Percentiles rank a stretch among this genome's conserved stretches.
Evolutionary conservation across 2,329 filamentous ascomycete species (phyloP).

Genomic region (Paraphoma sp.): DNA sequence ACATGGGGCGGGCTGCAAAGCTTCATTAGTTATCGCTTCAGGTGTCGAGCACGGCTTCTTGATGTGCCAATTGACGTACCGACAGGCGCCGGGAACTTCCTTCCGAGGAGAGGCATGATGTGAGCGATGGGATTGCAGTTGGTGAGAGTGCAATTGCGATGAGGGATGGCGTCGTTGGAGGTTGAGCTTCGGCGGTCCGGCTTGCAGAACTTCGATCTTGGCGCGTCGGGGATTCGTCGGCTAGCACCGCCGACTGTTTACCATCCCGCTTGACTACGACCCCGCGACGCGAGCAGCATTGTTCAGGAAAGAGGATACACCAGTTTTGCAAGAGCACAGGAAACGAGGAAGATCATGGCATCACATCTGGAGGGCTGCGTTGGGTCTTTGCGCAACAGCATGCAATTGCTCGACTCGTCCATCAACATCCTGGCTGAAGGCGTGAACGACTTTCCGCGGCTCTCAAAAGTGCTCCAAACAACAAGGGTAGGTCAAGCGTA

Average conservation of each 20-base stretch:
- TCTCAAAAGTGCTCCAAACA: slow-evolving; percentile 68
- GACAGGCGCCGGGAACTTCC: slow-evolving; percentile 59
- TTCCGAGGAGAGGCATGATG: slow-evolving; percentile 57
- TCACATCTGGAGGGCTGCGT: slow-evolving; percentile 66
- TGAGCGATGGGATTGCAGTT: slow-evolving; percentile 38
- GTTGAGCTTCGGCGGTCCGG: slow-evolving; percentile 25
- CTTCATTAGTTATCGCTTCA: slow-evolving; percentile 36
- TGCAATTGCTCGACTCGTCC: slow-evolving; percentile 67
- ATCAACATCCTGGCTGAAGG: slow-evolving; percentile 68
- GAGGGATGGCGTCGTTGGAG: slow-evolving; percentile 34
- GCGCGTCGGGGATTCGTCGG: slow-evolving; percentile 22
- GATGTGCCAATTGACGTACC: slow-evolving; percentile 47
- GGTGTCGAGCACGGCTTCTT: slow-evolving; percentile 3
- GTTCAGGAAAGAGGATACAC: too few species aligned
- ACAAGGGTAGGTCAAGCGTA: slow-evolving; percentile 58
- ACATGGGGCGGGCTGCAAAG: slow-evolving; percentile 80
- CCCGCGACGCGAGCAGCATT: slow-evolving; percentile 10
- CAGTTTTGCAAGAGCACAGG: neutral
- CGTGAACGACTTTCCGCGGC: slow-evolving; percentile 68
- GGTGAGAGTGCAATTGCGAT: slow-evolving; percentile 38
- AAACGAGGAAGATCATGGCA: slow-evolving; percentile 23
- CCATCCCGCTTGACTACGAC: slow-evolving; percentile 12
- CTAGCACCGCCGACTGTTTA: slow-evolving; percentile 28
- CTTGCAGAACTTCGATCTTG: slow-evolving; percentile 37
- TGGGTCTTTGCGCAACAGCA: slow-evolving; percentile 65